A percentile compares a stretch with the other conserved stretches of the same genome.
Evolutionary conservation across 1,284 basidiomycete species (phyloP).

Genomic region (Trametes hirsuta): DNA sequence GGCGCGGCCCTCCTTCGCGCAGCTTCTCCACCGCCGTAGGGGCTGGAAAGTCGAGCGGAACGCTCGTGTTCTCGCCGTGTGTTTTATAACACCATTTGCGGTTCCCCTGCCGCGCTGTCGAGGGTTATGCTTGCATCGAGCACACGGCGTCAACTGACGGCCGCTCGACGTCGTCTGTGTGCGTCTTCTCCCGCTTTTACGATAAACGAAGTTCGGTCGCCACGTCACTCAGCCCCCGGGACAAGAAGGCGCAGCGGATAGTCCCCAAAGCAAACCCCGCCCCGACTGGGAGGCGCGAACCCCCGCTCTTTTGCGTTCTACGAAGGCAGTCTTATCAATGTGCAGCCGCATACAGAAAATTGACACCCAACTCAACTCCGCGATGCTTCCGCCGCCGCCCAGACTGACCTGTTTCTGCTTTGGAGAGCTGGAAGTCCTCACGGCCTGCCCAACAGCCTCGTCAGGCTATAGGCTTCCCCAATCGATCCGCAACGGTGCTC

Average conservation of each 20-base stretch:
- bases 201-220: background rate
- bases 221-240: conserved; percentile 3
- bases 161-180: background rate
- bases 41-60: background rate
- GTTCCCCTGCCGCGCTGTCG: background rate
- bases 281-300: background rate
- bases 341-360: background rate
- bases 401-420: background rate
- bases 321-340: conserved; percentile 8
- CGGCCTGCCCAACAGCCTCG: background rate
- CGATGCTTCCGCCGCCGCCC: conserved; percentile 6
- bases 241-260: background rate
- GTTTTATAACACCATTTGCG: background rate
- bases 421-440: background rate
- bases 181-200: conserved; percentile 6
- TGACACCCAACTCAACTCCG: conserved; percentile 19
- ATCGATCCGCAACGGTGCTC: background rate
- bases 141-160: conserved; percentile 8
- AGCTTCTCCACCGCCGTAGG: background rate
- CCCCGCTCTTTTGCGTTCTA: background rate
- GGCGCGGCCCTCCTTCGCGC: background rate
- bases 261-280: background rate
- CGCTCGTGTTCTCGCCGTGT: background rate
- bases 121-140: background rate
- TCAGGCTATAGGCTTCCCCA: background rate